Conservation (phyloP, 768 basidiomycete species). For the Trichaptum fuscoviolaceum region DNA sequence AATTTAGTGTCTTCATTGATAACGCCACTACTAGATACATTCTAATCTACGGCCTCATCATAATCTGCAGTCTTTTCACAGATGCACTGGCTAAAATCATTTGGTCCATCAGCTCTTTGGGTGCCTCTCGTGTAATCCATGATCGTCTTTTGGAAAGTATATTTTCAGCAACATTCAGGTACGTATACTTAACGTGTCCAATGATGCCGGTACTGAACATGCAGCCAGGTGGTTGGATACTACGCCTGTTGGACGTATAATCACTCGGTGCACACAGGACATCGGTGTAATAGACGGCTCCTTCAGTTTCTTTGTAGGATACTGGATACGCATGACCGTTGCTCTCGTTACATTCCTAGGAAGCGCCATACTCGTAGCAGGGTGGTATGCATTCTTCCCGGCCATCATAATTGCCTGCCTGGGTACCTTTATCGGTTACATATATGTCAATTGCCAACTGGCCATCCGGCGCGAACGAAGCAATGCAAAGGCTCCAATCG, state of each 20-base stretch:
- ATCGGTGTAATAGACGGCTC: constrained; percentile 28
- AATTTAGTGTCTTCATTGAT: neutral
- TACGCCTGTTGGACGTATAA: constrained; percentile 50
- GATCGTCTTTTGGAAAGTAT: neutral
- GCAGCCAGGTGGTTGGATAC: constrained; percentile 41
- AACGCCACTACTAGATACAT: neutral
- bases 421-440: constrained; percentile 29
- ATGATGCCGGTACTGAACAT: neutral
- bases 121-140: constrained; percentile 29
- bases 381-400: constrained; percentile 10
- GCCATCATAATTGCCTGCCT: constrained; percentile 22
- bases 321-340: neutral
- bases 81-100: neutral
- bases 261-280: constrained; percentile 63
- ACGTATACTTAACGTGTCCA: neutral
- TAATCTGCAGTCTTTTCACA: neutral
- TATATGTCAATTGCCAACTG: constrained; percentile 39
- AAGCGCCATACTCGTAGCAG: constrained; percentile 1
- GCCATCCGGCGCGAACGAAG: constrained; percentile 26
- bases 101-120: neutral
- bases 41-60: neutral
- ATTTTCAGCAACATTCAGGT: constrained; percentile 2
- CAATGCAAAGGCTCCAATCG: constrained; percentile 19
- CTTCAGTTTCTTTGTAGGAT: neutral
- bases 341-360: constrained; percentile 2